Base-by-base conservation (phyloP, 2,329 filamentous ascomycete species). In the Xylariaceae sp. region DNA sequence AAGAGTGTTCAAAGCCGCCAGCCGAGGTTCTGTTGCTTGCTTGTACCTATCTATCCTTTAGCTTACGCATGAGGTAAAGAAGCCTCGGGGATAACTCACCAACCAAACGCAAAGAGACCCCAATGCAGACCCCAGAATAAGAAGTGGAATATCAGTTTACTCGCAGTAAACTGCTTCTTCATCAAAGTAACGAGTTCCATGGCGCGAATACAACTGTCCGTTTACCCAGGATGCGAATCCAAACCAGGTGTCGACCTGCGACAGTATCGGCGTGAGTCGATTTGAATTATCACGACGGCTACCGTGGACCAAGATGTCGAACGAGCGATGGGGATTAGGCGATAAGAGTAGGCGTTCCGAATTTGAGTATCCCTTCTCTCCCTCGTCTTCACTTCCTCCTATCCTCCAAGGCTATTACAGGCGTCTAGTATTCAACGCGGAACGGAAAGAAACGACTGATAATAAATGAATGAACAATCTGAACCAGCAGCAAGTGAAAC, bases 81-180 rank as follows among this genome's bases (percentile, higher is more conserved):
- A 8, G 16, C 8, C 6, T 30, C 7, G 9, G 9, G 8, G 18
- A 30, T 18, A 41, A 62, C 88, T 69, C 79, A 95, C 92, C 92
- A 96, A 81, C 92, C 92, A 66, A 85, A 83, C 35, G 82, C 87
- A 70, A 96, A 96, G n/a, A 95, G 71, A 20, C 79, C 86, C 72
- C 85, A 85, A 68, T 96, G 92, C 35, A 90, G 76, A 3, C 80
- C 81, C 86, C 91, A 93, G 70, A 95, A 96, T 44, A 94, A 71
- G 60, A 90, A 64, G 71, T 95, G 88, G 73, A 95, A 96, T 41
- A 88, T 55, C 51, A 96, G 70, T 72, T 95, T 96, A 47, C 80
- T 77, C 13, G 81, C 73, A 48, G 84, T 85, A 56, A 92, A 81
- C 74, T 92, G 85, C 73, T 85, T 84, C 71, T 77, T 80, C 60